Percentiles rank a stretch among this genome's conserved stretches.
Conservation (phyloP, 2,329 filamentous ascomycete genomes). For the Lithohypha guttulata region DNA sequence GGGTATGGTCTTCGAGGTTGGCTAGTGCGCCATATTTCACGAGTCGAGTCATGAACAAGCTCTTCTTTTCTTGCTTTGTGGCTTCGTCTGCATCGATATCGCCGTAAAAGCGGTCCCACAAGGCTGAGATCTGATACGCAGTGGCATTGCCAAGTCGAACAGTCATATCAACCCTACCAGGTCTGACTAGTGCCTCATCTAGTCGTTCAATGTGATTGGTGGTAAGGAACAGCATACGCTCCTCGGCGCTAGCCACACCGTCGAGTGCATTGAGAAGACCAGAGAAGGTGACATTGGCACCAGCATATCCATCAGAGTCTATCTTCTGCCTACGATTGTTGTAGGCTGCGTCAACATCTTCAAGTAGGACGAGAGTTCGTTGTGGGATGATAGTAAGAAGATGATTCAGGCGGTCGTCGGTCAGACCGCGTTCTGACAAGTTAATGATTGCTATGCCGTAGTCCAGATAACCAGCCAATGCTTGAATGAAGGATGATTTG, state of each 20-base stretch:
- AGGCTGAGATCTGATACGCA: conserved; percentile 66
- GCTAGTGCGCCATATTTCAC: conserved; percentile 60
- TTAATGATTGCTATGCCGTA: conserved; percentile 91
- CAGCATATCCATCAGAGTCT: conserved; percentile 72
- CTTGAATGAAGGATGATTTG: conserved; percentile 94
- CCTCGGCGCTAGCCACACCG: conserved; percentile 87
- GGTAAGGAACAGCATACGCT: conserved; percentile 85
- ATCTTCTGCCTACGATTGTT: conserved; percentile 60
- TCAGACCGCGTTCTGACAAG: conserved; percentile 77
- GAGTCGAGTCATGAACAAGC: conserved; percentile 60
- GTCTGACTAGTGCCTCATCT: conserved; percentile 78
- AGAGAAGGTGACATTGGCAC: conserved; percentile 86
- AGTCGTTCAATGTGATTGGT: conserved; percentile 82
- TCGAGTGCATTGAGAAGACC: conserved; percentile 78
- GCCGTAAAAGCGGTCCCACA: conserved; percentile 94
- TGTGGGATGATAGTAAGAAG: conserved; percentile 76
- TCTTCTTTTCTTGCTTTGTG: conserved; percentile 37
- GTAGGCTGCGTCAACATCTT: conserved; percentile 88
- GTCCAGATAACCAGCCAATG: conserved; percentile 81
- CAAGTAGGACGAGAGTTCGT: conserved; percentile 69
- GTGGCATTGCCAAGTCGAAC: conserved; percentile 81
- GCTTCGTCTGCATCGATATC: conserved; percentile 57
- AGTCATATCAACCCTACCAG: conserved; percentile 88
- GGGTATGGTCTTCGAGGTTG: conserved; percentile 27
- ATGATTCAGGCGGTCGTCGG: conserved; percentile 78